Percentiles rank a stretch among this genome's conserved stretches.
Conservation (phyloP, 306 rosid genomes). For the Inga laurina region DNA sequence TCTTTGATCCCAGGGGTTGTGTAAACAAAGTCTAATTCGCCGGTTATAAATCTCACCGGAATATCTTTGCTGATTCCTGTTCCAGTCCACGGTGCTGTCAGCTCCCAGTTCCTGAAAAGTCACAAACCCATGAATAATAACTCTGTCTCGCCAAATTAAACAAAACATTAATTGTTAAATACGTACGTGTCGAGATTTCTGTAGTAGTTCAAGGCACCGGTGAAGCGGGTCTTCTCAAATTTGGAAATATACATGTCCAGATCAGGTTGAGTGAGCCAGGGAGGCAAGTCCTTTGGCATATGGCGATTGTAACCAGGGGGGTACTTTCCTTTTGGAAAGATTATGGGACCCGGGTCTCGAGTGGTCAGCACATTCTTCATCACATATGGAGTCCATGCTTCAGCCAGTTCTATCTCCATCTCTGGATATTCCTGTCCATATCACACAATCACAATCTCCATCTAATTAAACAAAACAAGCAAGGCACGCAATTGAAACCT, state of each 20-base stretch:
- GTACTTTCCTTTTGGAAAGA: constrained; percentile 1
- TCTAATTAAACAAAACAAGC: no score
- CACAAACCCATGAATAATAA: not conserved
- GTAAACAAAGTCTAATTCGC: not conserved
- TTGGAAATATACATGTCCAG: constrained; percentile 18
- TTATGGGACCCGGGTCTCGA: constrained; percentile 12
- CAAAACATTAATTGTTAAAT: no score
- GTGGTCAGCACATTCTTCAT: not conserved
- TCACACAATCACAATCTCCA: not conserved
- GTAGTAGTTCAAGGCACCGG: constrained; percentile 40
- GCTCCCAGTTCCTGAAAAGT: not conserved
- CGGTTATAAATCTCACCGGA: not conserved
- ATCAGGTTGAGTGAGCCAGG: constrained; percentile 38
- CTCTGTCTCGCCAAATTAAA: not conserved
- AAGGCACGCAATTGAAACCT: not conserved
- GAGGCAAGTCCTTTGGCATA: constrained; percentile 21
- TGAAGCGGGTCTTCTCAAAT: constrained; percentile 34
- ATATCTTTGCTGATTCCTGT: not conserved
- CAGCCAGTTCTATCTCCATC: not conserved
- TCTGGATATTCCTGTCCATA: not conserved
- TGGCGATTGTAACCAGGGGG: not conserved
- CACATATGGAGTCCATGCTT: not conserved
- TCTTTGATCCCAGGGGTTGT: not conserved
- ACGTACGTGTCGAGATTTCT: constrained; percentile 7
- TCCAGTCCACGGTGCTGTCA: not conserved